Percentiles rank a stretch among this genome's conserved stretches.
Conservation (phyloP, 768 basidiomycete species). For the Tylopilus sp. region DNA sequence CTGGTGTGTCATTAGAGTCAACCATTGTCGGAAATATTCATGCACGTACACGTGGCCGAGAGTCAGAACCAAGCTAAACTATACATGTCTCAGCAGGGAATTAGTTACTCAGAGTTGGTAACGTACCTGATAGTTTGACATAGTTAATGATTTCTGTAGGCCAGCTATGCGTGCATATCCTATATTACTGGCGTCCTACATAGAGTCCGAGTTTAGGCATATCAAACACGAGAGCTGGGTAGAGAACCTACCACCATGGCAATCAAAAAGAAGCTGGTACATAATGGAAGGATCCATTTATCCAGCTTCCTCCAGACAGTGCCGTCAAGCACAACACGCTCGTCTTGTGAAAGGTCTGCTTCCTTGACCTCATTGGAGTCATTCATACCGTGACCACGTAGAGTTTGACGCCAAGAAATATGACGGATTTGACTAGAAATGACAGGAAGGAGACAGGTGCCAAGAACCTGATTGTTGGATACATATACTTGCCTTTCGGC, state of each 20-base stretch:
- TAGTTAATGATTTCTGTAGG: constrained; percentile 44
- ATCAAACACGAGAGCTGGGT: neutral
- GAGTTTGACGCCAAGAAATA: neutral
- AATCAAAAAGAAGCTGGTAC: constrained; percentile 47
- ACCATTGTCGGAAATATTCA: no score
- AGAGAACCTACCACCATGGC: constrained; percentile 44
- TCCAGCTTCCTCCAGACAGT: constrained; percentile 51
- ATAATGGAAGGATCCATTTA: constrained; percentile 44
- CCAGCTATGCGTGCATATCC: constrained; percentile 61
- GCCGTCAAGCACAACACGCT: constrained; percentile 29
- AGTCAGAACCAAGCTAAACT: constrained; percentile 32
- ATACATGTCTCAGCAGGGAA: neutral
- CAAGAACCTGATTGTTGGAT: no score
- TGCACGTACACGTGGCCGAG: neutral
- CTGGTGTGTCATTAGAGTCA: no score
- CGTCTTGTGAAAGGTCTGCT: constrained; percentile 3
- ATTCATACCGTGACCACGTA: constrained; percentile 1
- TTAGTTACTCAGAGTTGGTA: neutral
- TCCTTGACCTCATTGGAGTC: constrained; percentile 1
- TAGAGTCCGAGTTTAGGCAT: neutral
- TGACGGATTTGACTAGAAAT: neutral
- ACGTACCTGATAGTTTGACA: constrained; percentile 26
- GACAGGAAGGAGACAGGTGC: neutral
- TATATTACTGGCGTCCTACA: constrained; percentile 42
- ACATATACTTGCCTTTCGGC: no score